Conservation (phyloP, 2,329 filamentous ascomycete genomes). For the Trichoderma polysporum region DNA sequence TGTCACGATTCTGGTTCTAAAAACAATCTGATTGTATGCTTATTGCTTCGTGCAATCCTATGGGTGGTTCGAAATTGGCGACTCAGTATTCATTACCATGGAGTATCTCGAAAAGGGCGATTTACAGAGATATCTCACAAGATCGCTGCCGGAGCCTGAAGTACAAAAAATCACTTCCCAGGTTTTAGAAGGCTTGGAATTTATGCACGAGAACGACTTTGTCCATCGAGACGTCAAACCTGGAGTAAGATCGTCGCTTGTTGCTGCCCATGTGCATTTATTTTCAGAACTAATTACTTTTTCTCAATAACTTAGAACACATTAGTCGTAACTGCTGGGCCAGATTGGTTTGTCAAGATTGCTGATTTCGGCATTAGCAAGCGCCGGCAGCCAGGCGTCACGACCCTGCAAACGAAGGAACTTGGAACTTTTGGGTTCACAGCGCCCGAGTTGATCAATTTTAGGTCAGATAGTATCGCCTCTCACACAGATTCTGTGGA, state of each 20-base stretch:
- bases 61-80: background rate
- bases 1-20: background rate
- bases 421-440: slow-evolving; percentile 19
- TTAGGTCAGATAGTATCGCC: background rate
- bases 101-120: background rate
- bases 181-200: slow-evolving; percentile 22
- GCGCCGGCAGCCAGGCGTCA: slow-evolving; percentile 2
- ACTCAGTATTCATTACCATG: background rate
- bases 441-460: slow-evolving; percentile 9
- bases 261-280: background rate
- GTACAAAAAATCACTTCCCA: background rate
- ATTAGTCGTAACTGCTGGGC: slow-evolving; percentile 23
- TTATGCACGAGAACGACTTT: slow-evolving; percentile 26
- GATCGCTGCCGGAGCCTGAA: background rate
- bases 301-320: slow-evolving; percentile 21
- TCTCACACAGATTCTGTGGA: slow-evolving; percentile 10
- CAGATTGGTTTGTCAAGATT: slow-evolving; percentile 25
- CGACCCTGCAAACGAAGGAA: background rate
- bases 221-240: slow-evolving; percentile 25
- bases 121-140: background rate
- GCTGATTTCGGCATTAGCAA: slow-evolving; percentile 22
- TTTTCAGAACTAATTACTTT: background rate
- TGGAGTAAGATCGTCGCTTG: slow-evolving; percentile 5
- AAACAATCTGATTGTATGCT: background rate
- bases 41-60: background rate